Evolutionary conservation across 1,139 yeast genomes (phyloP), one percentile per base, ranked within the genome.

Genomic region (Geotrichum phurueaensis): DNA sequence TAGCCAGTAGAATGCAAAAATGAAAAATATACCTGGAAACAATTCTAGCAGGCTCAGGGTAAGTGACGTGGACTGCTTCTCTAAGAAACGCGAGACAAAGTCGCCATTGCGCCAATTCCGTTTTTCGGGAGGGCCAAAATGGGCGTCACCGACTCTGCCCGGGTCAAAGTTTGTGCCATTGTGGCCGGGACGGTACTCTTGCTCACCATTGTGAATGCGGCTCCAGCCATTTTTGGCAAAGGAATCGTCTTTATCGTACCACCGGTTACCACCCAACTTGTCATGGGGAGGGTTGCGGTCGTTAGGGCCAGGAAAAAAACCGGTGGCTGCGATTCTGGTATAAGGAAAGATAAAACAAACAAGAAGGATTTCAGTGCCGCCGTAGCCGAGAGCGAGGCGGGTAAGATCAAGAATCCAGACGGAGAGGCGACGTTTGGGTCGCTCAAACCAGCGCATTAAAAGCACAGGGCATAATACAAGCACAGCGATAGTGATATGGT

Each of bases 331-430:
- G 47, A 56, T 43, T 53, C 57, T 12, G n/a, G 54, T 53, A 27
- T 54, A 57, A 2, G 62, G 64, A 15, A 62, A 49, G 39, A 60
- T 47, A 18, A 62, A 47, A 10, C 57, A 33, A 53, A 59, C 20
- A 15, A 61, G n/a, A 6, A 62, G 52, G 1, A 62, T 39, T 33
- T 62, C 62, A 5, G 64, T 62, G 15, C 54, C 51, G 3, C 59
- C 61, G 47, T 51, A 59, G n/a, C 62, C 64, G 2, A 62, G 45
- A 2, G 52, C 55, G 31, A 57, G 51, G 18, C 60, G 51, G n/a
- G 55, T 23, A 12, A 62, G 22, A 39, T 62, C 64, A 13, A 59
- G 56, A n/a, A 55, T 23, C 64, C 64, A 62, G 23, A 62, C 62
- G 6, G 55, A 22, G 15, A 59, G 39, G n/a, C 64, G 52, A 4